Conservation (phyloP, 768 basidiomycete species). For the Pleurotus sapidus region DNA sequence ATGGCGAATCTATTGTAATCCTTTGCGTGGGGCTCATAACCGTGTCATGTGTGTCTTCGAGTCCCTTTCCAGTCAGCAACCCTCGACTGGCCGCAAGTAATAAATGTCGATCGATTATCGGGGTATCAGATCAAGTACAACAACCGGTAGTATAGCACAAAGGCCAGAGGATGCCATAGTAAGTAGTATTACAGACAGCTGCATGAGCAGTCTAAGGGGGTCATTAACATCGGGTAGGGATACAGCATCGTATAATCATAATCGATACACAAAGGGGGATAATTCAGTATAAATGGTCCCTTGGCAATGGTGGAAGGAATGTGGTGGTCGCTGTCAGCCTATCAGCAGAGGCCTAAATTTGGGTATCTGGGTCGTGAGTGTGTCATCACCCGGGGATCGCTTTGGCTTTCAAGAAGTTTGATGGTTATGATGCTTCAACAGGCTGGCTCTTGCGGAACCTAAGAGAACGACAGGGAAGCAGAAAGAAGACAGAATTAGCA, state of each 20-base stretch:
- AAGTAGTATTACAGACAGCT: slow-evolving; percentile 1
- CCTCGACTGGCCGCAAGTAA: neutral
- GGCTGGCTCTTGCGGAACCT: slow-evolving; percentile 8
- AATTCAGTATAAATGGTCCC: slow-evolving; percentile 4
- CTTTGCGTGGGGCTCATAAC: neutral
- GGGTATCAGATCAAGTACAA: neutral
- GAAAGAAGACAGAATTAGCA: neutral
- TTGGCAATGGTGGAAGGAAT: neutral
- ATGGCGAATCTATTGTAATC: neutral
- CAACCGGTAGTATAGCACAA: neutral
- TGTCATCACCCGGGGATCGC: neutral
- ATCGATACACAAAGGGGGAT: slow-evolving; percentile 9
- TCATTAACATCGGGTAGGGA: neutral
- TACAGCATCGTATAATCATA: slow-evolving; percentile 2
- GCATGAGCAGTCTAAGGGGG: neutral
- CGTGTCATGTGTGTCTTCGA: neutral
- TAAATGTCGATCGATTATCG: slow-evolving; percentile 2
- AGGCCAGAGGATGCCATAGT: neutral
- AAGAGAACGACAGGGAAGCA: neutral
- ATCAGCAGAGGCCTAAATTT: neutral
- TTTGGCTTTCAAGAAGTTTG: neutral
- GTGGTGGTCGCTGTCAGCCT: no score
- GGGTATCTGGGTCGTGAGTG: slow-evolving; percentile 3
- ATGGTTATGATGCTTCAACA: neutral
- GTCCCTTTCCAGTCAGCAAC: no score